Base-by-base conservation (phyloP, 805 yeast genomes). In the Cyberlindnera maclurae region DNA sequence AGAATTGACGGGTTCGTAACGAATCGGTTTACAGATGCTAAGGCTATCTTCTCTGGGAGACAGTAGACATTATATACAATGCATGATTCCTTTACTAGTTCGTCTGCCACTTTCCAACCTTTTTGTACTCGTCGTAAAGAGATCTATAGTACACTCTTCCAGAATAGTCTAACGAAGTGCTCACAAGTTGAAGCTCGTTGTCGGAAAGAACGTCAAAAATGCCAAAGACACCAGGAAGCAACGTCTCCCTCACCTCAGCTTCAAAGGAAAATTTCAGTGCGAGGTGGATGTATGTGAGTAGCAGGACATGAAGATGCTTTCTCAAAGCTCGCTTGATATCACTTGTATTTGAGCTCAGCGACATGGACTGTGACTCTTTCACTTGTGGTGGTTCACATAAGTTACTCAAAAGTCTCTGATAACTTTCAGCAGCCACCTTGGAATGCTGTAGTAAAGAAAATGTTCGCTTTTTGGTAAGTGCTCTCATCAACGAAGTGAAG, bases 81-180 rank as follows among this genome's bases (percentile, higher is more conserved):
- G 31, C 29, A 26, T 20, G 9, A 15, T 15, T 22, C 12, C 15
- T 17, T 24, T 17, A 26, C 22, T n/a, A 48, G 20, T 47, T 48
- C 5, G 45, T 39, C 33, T 47, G 40, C 96, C 96, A 89, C 58
- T 82, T 84, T 35, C 95, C 96, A 43, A 68, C 70, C 53, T 71
- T 78, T 55, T 74, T 76, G 63, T 86, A 90, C 45, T 82, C 85
- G 7, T 75, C 74, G 50, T 83, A 86, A 30, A 89, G 52, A 0
- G 74, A 65, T 52, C 71, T 78, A 66, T 79, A 82, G 49, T 79
- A 76, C 2, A 77, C 68, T 49, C 85, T 73, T 4, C 93, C 82
- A 29, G 83, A 73, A 16, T 63, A 55, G 49, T 90, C 96, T 49
- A 88, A 60, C 6, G 79, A 70, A 4, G 78, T 68, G 52, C 75